A percentile compares a stretch with the other conserved stretches of the same genome.
These are phyloP conservation scores for Phytophthora crassamura DNA, from an alignment of 352 stramenopile genomes.

Conservation along the genomic window DNA sequence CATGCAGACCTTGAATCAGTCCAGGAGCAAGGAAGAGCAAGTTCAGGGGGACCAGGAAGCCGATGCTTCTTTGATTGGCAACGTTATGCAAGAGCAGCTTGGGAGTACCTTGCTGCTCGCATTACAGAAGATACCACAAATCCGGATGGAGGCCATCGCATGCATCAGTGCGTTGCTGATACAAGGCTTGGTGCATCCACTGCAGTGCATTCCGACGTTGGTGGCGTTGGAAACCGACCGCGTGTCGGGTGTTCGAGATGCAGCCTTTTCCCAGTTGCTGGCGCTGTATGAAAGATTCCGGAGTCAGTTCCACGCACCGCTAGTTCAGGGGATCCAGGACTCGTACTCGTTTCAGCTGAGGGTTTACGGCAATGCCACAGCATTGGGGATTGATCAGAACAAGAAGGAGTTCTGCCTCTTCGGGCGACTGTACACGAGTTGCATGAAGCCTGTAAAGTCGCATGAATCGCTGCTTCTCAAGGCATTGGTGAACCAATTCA, in stretches of 20 bases:
- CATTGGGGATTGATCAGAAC: slow-evolving; percentile 70
- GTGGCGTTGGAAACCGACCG: slow-evolving; percentile 85
- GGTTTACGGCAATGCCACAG: slow-evolving; percentile 54
- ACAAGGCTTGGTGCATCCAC: slow-evolving; percentile 79
- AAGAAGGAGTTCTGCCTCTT: slow-evolving; percentile 78
- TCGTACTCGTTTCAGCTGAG: slow-evolving; percentile 77
- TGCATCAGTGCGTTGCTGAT: slow-evolving; percentile 75
- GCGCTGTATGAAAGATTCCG: slow-evolving; percentile 67
- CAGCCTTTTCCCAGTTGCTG: slow-evolving; percentile 70
- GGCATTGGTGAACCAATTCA: slow-evolving; percentile 78
- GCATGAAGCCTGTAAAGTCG: slow-evolving; percentile 50
- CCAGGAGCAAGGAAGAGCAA: slow-evolving; percentile 76
- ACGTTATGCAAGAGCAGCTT: slow-evolving; percentile 88
- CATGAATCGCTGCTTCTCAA: slow-evolving; percentile 69
- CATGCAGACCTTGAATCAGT: slow-evolving; percentile 46
- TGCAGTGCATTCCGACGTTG: slow-evolving; percentile 80
- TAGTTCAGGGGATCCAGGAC: slow-evolving; percentile 64
- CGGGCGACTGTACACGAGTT: slow-evolving; percentile 73
- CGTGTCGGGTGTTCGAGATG: slow-evolving; percentile 65
- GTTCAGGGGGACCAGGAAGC: slow-evolving; percentile 89
- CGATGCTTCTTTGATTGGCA: slow-evolving; percentile 84
- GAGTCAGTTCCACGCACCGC: slow-evolving; percentile 54
- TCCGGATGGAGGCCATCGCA: slow-evolving; percentile 73
- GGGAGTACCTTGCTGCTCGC: slow-evolving; percentile 63
- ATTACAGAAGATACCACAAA: slow-evolving; percentile 58